Percentiles rank a stretch among this genome's conserved stretches.
Evolutionary conservation across 148 eudicot species (phyloP).

Genomic region (Rhododendron ferrugineum): DNA sequence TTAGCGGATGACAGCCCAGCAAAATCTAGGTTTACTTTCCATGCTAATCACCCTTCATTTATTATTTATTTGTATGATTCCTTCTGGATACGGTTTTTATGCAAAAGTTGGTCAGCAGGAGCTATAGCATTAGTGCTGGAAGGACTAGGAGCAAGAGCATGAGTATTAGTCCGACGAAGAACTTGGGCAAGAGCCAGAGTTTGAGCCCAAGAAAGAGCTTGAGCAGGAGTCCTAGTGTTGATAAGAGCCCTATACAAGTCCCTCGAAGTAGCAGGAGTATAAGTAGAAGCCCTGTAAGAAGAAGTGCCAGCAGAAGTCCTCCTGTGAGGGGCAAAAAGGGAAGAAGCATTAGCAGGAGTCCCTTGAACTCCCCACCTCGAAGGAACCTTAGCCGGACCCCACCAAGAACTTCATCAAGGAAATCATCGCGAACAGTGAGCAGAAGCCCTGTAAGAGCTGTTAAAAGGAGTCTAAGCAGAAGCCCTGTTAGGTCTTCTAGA

Average conservation of each 20-base stretch:
- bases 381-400: constrained; percentile 52
- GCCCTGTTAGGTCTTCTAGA: constrained; percentile 39
- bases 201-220: constrained; percentile 27
- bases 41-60: constrained; percentile 16
- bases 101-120: constrained; percentile 53
- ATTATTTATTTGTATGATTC: constrained; percentile 22
- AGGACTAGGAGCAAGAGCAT: constrained; percentile 58
- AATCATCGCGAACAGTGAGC: constrained; percentile 45
- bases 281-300: constrained; percentile 46
- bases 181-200: constrained; percentile 45
- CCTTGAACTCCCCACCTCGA: constrained; percentile 41
- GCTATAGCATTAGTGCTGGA: constrained; percentile 58
- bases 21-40: constrained; percentile 56
- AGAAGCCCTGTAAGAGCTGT: constrained; percentile 55
- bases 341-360: constrained; percentile 47
- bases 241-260: constrained; percentile 34
- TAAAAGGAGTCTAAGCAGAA: constrained; percentile 43
- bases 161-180: constrained; percentile 59
- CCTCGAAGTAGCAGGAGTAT: constrained; percentile 33
- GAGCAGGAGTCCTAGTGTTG: constrained; percentile 54
- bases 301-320: constrained; percentile 44
- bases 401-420: constrained; percentile 47
- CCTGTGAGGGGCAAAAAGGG: constrained; percentile 31
- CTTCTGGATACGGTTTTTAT: constrained; percentile 25
- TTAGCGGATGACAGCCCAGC: constrained; percentile 55